Evolutionary conservation across 768 basidiomycete species (phyloP), one percentile per base, ranked within the genome.

Genomic region (Suillus sp.): DNA sequence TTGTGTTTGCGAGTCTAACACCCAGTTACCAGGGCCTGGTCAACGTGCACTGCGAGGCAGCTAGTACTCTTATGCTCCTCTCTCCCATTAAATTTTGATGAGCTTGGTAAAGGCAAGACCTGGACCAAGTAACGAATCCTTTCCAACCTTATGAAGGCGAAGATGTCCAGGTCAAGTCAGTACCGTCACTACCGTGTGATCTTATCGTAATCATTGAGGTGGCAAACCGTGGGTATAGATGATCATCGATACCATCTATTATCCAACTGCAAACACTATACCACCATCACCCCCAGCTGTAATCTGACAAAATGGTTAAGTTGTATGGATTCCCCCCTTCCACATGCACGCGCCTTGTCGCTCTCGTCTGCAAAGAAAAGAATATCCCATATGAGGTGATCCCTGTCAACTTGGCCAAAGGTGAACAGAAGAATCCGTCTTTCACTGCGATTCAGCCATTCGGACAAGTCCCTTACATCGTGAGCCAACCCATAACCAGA

Each of bases 361-460:
- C 79, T 4, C 64, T 78, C 47, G 69, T 87, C 18, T 75, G 84
- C 66, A 79, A 80, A 65, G 89, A 90, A 72, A 84, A 84, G 69
- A 67, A 79, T 0, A 77, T 90, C 7, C 81, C 85, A 0, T 90
- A 84, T 71, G 82, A 85, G 65, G 66, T 88, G 57, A 64, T 82
- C 47, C 13, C 55, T 5, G 59, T 90, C 66, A 75, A 87, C 66
- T 59, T 85, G 22, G 1, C 53, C 51, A 80, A 80, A 61, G 67
- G 65, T 22, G 78, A 81, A 66, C 84, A 87, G 47, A 88, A 86
- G 71, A 2, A 70, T 0, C 68, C 81, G 0, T 80, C 68, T 11
- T 83, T 75, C 75, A 22, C 81, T 20, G 68, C 73, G 30, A 73
- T 79, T 59, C 88, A 92, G 66, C 90, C 91, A 0, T 86, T 85